phyloP scores from a whole-genome alignment of 371 early-diverging fungal species.

The Zopfochytrium polystomum region DNA sequence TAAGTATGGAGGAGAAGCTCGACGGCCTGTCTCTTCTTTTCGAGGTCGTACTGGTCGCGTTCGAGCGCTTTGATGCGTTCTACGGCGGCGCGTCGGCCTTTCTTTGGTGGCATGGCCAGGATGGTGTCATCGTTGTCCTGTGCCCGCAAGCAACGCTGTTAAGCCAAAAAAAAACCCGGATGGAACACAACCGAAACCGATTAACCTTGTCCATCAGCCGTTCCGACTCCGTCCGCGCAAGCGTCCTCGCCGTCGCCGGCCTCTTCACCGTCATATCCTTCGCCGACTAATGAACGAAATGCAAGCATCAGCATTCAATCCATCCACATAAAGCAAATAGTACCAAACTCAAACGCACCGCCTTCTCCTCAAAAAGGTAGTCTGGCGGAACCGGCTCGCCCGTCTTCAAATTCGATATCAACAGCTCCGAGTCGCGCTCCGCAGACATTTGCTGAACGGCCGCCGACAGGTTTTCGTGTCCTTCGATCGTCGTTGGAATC shows the following conservation, averaged over 20 bases:
- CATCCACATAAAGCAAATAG: not conserved
- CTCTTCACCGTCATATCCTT: conserved; percentile 20
- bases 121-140: conserved; percentile 38
- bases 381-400: conserved; percentile 34
- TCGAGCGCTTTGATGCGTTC: conserved; percentile 41
- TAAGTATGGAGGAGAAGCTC: conserved; percentile 35
- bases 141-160: too few species aligned
- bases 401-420: conserved; percentile 27
- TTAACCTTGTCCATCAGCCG: conserved; percentile 6
- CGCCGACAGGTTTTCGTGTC: conserved; percentile 24
- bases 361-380: conserved; percentile 39
- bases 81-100: conserved; percentile 36
- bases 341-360: conserved; percentile 10
- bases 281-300: conserved; percentile 9
- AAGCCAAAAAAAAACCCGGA: not conserved
- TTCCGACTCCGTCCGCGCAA: conserved; percentile 8
- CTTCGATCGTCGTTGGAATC: conserved; percentile 17
- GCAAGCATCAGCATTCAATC: not conserved
- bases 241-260: conserved; percentile 1
- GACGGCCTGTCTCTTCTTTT: conserved; percentile 33
- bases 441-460: conserved; percentile 29
- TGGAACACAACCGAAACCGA: conserved; percentile 1
- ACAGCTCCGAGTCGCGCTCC: conserved; percentile 33
- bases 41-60: conserved; percentile 35
- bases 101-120: conserved; percentile 32